Conservation (phyloP, 768 basidiomycete species). For the Mycena alexandri region DNA sequence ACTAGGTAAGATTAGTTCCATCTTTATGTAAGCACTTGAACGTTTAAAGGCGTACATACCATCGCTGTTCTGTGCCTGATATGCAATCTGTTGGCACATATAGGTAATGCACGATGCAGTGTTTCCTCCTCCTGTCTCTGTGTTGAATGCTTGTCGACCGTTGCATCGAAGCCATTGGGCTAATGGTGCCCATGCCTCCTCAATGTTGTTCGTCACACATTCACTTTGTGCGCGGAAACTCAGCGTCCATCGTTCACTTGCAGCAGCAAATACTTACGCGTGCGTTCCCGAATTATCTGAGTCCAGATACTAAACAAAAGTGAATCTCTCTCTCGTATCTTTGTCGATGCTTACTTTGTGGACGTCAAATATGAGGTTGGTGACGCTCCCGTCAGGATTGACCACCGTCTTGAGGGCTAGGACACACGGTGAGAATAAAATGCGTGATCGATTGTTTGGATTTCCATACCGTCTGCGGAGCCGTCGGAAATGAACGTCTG, state of each 20-base stretch:
- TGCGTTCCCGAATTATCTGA: slow-evolving; percentile 58
- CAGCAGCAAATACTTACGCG: slow-evolving; percentile 34
- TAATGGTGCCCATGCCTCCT: slow-evolving; percentile 58
- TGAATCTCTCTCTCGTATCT: too few relatives aligned
- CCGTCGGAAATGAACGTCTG: slow-evolving; percentile 62
- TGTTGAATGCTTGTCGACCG: slow-evolving; percentile 67
- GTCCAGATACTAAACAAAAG: slow-evolving; percentile 58
- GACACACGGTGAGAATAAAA: not conserved
- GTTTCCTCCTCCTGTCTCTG: slow-evolving; percentile 72
- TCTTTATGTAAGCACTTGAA: not conserved
- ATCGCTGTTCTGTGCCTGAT: slow-evolving; percentile 61
- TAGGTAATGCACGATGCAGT: slow-evolving; percentile 59
- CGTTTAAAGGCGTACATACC: slow-evolving; percentile 45
- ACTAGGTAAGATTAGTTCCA: slow-evolving; percentile 43
- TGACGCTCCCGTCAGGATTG: slow-evolving; percentile 59
- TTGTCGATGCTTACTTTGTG: slow-evolving; percentile 52
- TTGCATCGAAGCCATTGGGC: slow-evolving; percentile 61
- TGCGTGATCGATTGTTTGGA: not conserved
- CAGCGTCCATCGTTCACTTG: not conserved
- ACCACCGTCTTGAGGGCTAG: slow-evolving; percentile 54
- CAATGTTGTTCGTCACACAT: slow-evolving; percentile 68
- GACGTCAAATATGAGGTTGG: slow-evolving; percentile 68
- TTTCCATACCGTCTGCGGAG: slow-evolving; percentile 50
- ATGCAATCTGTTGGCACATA: slow-evolving; percentile 59
- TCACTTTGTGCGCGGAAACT: slow-evolving; percentile 37